Conservation (phyloP, 2,329 filamentous ascomycete species). For the Sporothrix brunneoviolacea region DNA sequence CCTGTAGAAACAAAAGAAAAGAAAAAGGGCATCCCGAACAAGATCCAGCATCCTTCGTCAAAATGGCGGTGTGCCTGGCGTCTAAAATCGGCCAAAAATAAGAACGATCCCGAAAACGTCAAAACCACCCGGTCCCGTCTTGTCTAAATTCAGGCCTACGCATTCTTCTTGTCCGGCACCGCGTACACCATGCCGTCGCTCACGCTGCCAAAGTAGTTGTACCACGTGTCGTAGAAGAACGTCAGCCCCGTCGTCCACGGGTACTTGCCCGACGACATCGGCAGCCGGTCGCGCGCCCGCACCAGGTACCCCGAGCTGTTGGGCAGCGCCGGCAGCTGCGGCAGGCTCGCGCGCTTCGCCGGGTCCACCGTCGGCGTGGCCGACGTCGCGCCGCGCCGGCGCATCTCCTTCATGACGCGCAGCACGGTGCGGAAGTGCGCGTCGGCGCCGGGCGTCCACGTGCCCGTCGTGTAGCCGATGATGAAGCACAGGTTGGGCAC, state of each 20-base stretch:
- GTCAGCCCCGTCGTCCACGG: slow-evolving; percentile 24
- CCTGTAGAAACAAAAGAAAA: too few species aligned
- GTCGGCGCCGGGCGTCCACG: slow-evolving; percentile 59
- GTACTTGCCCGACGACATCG: slow-evolving; percentile 20
- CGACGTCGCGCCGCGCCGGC: slow-evolving; percentile 15
- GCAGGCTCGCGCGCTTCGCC: slow-evolving; percentile 16
- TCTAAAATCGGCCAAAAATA: too few species aligned
- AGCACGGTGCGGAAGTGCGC: slow-evolving; percentile 17
- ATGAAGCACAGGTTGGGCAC: slow-evolving; percentile 54
- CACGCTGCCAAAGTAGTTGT: slow-evolving; percentile 22
- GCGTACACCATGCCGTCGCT: slow-evolving; percentile 17
- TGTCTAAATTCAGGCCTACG: too few species aligned
- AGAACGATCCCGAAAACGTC: too few species aligned
- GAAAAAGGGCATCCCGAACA: too few species aligned
- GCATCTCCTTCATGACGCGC: slow-evolving; percentile 17
- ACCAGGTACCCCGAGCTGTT: slow-evolving; percentile 24
- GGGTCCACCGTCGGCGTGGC: slow-evolving; percentile 21
- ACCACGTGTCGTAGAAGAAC: slow-evolving; percentile 22
- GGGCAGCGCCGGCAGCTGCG: slow-evolving; percentile 17
- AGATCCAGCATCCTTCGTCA: too few species aligned
- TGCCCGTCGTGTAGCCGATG: slow-evolving; percentile 53
- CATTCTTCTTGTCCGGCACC: slow-evolving; percentile 10
- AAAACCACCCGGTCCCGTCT: too few species aligned
- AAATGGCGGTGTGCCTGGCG: too few species aligned
- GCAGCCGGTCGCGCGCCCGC: slow-evolving; percentile 22